phyloP scores from a whole-genome alignment of 1,284 basidiomycete genomes.

The Puccinia novopanici region DNA sequence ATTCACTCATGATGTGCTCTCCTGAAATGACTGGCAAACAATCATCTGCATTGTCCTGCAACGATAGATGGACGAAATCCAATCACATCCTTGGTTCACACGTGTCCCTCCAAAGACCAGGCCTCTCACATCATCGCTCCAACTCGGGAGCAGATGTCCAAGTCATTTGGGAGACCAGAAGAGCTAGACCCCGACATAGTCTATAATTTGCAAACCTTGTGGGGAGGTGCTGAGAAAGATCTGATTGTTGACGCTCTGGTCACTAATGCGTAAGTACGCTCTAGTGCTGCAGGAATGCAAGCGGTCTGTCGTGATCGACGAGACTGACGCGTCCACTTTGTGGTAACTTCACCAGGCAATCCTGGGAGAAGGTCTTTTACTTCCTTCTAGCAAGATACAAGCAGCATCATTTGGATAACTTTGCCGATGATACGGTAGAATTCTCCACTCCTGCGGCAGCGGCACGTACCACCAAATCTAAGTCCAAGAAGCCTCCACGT shows the following conservation, averaged over 20 bases:
- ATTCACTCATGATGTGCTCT: background rate
- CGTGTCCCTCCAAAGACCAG: constrained; percentile 66
- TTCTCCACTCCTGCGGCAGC: background rate
- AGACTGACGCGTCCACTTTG: constrained; percentile 56
- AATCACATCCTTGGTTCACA: constrained; percentile 84
- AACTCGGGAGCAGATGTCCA: constrained; percentile 70
- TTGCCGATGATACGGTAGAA: constrained; percentile 66
- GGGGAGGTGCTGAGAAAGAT: constrained; percentile 74
- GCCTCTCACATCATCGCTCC: constrained; percentile 62
- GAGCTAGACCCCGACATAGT: constrained; percentile 87
- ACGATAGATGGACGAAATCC: constrained; percentile 76
- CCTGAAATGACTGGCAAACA: background rate
- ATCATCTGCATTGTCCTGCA: background rate
- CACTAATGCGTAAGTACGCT: constrained; percentile 32
- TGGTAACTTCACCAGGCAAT: constrained; percentile 66
- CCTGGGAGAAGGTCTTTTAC: constrained; percentile 92
- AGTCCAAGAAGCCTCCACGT: constrained; percentile 41
- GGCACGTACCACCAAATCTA: background rate
- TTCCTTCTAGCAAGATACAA: constrained; percentile 79
- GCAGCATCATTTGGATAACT: constrained; percentile 69
- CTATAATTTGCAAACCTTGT: constrained; percentile 84
- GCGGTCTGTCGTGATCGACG: too few relatives aligned
- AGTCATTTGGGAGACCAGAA: constrained; percentile 66
- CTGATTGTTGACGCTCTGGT: constrained; percentile 70
- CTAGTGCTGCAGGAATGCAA: background rate